phyloP scores from a whole-genome alignment of 1,284 basidiomycete genomes.

The Boletus holoroseus region DNA sequence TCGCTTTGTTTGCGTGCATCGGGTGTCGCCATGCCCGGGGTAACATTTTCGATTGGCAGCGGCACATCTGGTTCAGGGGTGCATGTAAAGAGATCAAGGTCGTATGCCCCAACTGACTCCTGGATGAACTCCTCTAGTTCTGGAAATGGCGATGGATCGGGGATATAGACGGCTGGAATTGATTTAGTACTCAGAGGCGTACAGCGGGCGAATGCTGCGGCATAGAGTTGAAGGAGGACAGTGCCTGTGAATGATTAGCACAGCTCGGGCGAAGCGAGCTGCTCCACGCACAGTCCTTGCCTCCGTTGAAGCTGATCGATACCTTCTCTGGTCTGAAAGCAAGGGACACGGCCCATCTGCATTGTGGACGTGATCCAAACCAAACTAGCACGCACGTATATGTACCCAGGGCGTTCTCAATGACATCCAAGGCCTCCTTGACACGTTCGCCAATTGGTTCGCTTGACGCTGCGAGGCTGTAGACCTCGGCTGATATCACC shows the following conservation, averaged over 20 bases:
- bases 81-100: conserved; percentile 73
- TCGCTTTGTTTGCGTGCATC: conserved; percentile 4
- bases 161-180: conserved; percentile 83
- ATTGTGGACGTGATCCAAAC: conserved; percentile 2
- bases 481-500: conserved; percentile 52
- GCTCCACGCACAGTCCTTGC: conserved; percentile 87
- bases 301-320: conserved; percentile 94
- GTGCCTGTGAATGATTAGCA: conserved; percentile 57
- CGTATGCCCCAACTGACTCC: conserved; percentile 61
- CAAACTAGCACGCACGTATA: conserved; percentile 60
- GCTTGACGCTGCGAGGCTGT: conserved; percentile 48
- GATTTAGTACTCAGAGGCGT: conserved; percentile 38
- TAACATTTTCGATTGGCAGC: conserved; percentile 35
- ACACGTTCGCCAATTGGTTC: conserved; percentile 59
- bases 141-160: conserved; percentile 83
- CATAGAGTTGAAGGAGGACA: conserved; percentile 87
- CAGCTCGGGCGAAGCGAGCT: background rate
- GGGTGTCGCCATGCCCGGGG: conserved; percentile 26
- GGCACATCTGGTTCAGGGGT: conserved; percentile 31
- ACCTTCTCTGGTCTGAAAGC: conserved; percentile 53
- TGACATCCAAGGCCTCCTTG: conserved; percentile 70
- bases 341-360: background rate
- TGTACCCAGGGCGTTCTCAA: conserved; percentile 67
- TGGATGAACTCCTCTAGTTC: conserved; percentile 83
- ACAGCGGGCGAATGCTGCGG: conserved; percentile 58